phyloP scores from a whole-genome alignment of 2,329 filamentous ascomycete species.

The Fusarium sp. region DNA sequence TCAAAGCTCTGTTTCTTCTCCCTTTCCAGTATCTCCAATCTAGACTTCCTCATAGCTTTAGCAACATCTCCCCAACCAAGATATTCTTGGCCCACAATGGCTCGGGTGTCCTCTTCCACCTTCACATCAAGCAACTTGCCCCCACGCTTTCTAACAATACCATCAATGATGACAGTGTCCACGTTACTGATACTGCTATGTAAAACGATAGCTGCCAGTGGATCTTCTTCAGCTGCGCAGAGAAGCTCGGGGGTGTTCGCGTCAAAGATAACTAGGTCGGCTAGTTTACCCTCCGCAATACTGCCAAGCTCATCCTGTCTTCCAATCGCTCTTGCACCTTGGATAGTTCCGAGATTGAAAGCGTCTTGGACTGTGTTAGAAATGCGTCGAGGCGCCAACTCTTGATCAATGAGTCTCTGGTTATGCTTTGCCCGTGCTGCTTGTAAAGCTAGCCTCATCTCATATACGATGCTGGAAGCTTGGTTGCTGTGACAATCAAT shows the following conservation, averaged over 20 bases:
- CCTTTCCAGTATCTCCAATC: background rate
- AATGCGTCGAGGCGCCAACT: background rate
- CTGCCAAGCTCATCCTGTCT: background rate
- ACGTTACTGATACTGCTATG: constrained; percentile 17
- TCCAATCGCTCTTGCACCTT: constrained; percentile 3
- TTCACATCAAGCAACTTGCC: background rate
- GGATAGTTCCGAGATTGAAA: constrained; percentile 7
- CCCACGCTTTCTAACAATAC: background rate
- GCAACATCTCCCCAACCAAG: background rate
- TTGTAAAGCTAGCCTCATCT: constrained; percentile 12
- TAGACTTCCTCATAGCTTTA: constrained; percentile 6
- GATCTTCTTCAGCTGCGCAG: constrained; percentile 9
- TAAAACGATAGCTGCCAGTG: background rate
- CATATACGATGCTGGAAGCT: constrained; percentile 11
- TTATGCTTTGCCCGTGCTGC: background rate
- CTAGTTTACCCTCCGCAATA: constrained; percentile 3
- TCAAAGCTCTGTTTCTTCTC: constrained; percentile 1
- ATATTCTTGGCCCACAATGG: background rate
- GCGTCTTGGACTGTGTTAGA: constrained; percentile 11
- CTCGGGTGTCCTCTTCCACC: background rate
- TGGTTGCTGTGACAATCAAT: constrained; percentile 20
- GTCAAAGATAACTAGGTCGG: constrained; percentile 10
- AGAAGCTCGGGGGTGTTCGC: background rate
- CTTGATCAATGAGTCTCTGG: constrained; percentile 1
- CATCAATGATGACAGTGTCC: constrained; percentile 7